Percentiles rank a stretch among this genome's conserved stretches.
These are phyloP conservation scores for Dothideomycetes sp. DNA, from an alignment of 2,329 filamentous ascomycete genomes.

Conservation along the genomic window DNA sequence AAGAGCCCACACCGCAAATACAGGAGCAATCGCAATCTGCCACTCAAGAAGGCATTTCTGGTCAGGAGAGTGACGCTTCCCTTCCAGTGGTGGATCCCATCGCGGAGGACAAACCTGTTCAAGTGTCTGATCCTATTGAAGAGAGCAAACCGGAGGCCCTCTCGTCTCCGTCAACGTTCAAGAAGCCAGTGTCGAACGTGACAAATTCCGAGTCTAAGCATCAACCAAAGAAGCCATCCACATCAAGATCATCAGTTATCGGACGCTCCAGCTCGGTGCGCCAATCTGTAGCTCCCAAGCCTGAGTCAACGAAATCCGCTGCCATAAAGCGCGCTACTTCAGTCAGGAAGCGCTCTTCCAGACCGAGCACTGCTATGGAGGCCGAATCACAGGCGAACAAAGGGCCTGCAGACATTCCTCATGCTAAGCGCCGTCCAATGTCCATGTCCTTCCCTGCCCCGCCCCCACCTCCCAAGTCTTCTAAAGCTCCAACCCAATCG, in stretches of 20 bases:
- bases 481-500: slow-evolving; percentile 40
- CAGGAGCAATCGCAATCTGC: too few relatives aligned
- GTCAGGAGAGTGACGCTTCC: too few relatives aligned
- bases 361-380: slow-evolving; percentile 13
- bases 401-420: slow-evolving; percentile 22
- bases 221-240: slow-evolving; percentile 14
- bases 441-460: slow-evolving; percentile 40
- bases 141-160: not conserved
- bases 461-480: slow-evolving; percentile 39
- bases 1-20: too few relatives aligned
- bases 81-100: too few relatives aligned
- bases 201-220: not conserved
- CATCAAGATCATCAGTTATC: slow-evolving; percentile 15
- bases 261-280: not conserved
- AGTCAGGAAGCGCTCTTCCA: not conserved
- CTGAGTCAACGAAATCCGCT: not conserved
- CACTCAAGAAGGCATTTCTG: too few relatives aligned
- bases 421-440: slow-evolving; percentile 38
- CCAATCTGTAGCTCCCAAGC: slow-evolving; percentile 2
- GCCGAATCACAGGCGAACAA: slow-evolving; percentile 15
- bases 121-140: too few relatives aligned
- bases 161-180: not conserved
- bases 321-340: slow-evolving; percentile 4
- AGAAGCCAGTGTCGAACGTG: slow-evolving; percentile 35
- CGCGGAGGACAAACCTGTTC: too few relatives aligned